A percentile compares a stretch with the other conserved stretches of the same genome.
These are phyloP conservation scores for Gloeopeniophorella convolvens DNA, from an alignment of 768 basidiomycete genomes.

Conservation along the genomic window DNA sequence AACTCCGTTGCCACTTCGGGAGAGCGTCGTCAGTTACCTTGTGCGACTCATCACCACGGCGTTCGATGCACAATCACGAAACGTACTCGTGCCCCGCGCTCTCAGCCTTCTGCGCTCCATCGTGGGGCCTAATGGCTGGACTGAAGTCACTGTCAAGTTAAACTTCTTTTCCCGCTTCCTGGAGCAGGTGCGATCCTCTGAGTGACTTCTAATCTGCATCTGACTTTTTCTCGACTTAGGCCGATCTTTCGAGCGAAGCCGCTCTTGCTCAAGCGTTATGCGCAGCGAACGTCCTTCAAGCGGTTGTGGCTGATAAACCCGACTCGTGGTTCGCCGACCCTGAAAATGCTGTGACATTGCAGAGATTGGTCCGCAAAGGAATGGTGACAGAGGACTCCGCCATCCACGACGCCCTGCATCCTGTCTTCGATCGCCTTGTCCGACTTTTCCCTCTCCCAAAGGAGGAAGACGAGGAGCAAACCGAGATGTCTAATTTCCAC, in stretches of 20 bases:
- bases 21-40: constrained; percentile 91
- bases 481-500: constrained; percentile 73
- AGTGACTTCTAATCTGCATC: neutral
- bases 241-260: constrained; percentile 62
- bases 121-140: constrained; percentile 80
- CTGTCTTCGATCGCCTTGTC: constrained; percentile 77
- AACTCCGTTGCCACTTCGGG: constrained; percentile 73
- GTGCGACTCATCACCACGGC: constrained; percentile 80
- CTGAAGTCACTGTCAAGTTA: constrained; percentile 85
- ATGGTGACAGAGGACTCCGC: constrained; percentile 70
- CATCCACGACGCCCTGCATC: constrained; percentile 76
- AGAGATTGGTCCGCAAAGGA: constrained; percentile 83
- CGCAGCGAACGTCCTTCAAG: constrained; percentile 82
- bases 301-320: constrained; percentile 76
- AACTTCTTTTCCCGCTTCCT: constrained; percentile 83
- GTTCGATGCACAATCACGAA: constrained; percentile 43
- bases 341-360: constrained; percentile 62
- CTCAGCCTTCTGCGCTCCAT: constrained; percentile 67
- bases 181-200: constrained; percentile 54
- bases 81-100: constrained; percentile 52
- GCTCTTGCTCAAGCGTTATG: constrained; percentile 65
- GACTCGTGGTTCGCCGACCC: constrained; percentile 67
- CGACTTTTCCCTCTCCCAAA: constrained; percentile 70
- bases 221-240: constrained; percentile 35
- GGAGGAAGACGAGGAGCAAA: constrained; percentile 62